Base-by-base conservation (phyloP, 2,329 filamentous ascomycete species). In the Xylariomycetidae sp. region DNA sequence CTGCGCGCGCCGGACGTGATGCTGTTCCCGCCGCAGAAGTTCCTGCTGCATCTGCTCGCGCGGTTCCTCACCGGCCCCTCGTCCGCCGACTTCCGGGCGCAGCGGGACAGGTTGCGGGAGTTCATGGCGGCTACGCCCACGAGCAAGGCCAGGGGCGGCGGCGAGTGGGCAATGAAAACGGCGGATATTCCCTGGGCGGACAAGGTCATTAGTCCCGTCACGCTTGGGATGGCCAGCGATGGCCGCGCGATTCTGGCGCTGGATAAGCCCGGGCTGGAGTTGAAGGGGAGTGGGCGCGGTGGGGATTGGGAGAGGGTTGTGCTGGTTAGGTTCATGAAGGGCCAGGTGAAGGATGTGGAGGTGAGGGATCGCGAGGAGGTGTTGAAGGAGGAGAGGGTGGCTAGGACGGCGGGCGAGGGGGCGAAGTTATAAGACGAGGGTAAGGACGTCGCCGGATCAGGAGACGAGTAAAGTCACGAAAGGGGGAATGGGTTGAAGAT, bases 21-120 rank as follows among this genome's bases (percentile, higher is more conserved):
- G 37, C 64, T 98, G 5, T 95, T 93, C 53, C 92, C 92, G 4
- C 92, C 92, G 0, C 92, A 96, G 53, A 82, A 81, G 53, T 88
- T 84, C 58, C 70, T 92, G 4, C 67, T 87, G 9, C 62, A 69
- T 20, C 60, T 84, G 0, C 58, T 85, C 2, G 57, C 70, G 1
- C 61, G 60, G 2, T 75, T 78, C 45, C 60, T 83, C 12, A 54
- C 52, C 4, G 58, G 63, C 18, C 49, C 42, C 12, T 38, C 49
- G 1, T 36, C 43, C 14, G 49, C 29, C 28, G 36, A 67, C 43
- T 78, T 52, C 53, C 63, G 51, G 22, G 44, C 47, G 1, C 72
- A 82, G 49, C 59, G 79, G 8, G 57, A 69, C 13, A 55, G 54
- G 19, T 65, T 87, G 7, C 41, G 76, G 0, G 48, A 58, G 1